Percentiles rank a stretch among this genome's conserved stretches.
These are phyloP conservation scores for Colletotrichum incanum DNA, from an alignment of 2,329 filamentous ascomycete genomes.

Conservation along the genomic window DNA sequence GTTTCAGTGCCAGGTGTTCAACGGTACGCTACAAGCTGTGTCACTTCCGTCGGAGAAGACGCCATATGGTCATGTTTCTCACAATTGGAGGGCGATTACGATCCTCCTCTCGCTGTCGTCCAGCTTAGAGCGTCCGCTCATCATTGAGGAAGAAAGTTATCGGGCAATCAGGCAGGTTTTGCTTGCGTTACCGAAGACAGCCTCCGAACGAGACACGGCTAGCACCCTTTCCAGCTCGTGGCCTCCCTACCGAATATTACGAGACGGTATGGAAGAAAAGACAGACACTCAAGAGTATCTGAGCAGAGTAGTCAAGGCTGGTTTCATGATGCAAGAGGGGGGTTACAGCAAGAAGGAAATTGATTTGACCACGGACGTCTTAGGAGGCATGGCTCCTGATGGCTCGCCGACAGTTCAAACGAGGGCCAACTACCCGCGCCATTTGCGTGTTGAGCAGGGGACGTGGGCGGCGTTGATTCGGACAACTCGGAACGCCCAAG, in stretches of 20 bases:
- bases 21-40: conserved; percentile 53
- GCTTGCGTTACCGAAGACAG: conserved; percentile 67
- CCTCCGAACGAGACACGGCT: conserved; percentile 64
- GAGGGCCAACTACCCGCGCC: conserved; percentile 25
- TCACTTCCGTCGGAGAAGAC: conserved; percentile 50
- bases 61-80: conserved; percentile 56
- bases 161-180: conserved; percentile 69
- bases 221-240: conserved; percentile 67
- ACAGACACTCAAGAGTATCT: conserved; percentile 66
- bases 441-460: conserved; percentile 28
- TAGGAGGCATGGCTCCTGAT: conserved; percentile 68
- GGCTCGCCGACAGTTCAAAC: conserved; percentile 72
- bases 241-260: conserved; percentile 73
- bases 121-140: conserved; percentile 62
- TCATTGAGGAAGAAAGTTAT: conserved; percentile 68
- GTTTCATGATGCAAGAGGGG: conserved; percentile 69
- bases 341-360: conserved; percentile 65
- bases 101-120: conserved; percentile 68
- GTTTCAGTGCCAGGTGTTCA: conserved; percentile 54
- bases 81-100: conserved; percentile 73
- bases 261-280: conserved; percentile 73
- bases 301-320: conserved; percentile 68
- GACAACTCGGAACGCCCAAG: conserved; percentile 72
- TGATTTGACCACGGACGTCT: conserved; percentile 65
- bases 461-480: conserved; percentile 71